Base-by-base conservation (phyloP, 2,329 filamentous ascomycete species). In the Dothidotthia symphoricarpi region DNA sequence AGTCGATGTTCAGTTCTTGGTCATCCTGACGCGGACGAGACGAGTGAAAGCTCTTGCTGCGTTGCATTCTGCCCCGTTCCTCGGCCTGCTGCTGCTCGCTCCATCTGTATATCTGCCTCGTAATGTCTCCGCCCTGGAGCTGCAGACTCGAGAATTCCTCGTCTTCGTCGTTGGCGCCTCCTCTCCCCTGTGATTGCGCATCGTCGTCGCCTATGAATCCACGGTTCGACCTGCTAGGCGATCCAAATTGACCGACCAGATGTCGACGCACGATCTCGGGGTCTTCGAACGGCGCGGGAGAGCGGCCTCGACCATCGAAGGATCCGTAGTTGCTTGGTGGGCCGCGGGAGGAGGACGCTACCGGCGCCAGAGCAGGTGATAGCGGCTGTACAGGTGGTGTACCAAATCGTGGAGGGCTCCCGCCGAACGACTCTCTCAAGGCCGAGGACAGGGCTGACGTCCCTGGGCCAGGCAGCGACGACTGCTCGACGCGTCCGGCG, bases 71-170 rank as follows among this genome's bases (percentile, higher is more conserved):
- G 13, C 75, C 73, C 44, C 75, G 77, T 31, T 74, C 71, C 51
- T 83, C 80, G 31, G 81, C 75, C 60, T 94, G 83, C 34, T 86
- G 86, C 63, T 94, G 87, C 66, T 97, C 89, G 5, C 89, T 88
- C 88, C 94, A 98, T 55, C 88, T 85, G 73, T 98, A 98, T 55
- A 98, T 95, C 37, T 91, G 88, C 44, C 93, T 78, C 16, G 91
- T 96, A 40, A 96, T 85, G 64, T 98, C 93, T 48, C 93, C 93
- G 43, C 93, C 93, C 64, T 97, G 94, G 31, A 98, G 73, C 61
- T 84, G 83, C 63, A 98, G 69, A 68, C 93, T 97, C 19, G 90
- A 96, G 64, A 98, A 98, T 59, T 95, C 88, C 42, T 93, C 86
- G 4, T 73, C 71, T 5, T 52, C 52, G 8, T 59, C 60, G 2